Evolutionary conservation across 2,329 filamentous ascomycete species (phyloP), one percentile per base, ranked within the genome.

Genomic region (Metarhizium humberi): DNA sequence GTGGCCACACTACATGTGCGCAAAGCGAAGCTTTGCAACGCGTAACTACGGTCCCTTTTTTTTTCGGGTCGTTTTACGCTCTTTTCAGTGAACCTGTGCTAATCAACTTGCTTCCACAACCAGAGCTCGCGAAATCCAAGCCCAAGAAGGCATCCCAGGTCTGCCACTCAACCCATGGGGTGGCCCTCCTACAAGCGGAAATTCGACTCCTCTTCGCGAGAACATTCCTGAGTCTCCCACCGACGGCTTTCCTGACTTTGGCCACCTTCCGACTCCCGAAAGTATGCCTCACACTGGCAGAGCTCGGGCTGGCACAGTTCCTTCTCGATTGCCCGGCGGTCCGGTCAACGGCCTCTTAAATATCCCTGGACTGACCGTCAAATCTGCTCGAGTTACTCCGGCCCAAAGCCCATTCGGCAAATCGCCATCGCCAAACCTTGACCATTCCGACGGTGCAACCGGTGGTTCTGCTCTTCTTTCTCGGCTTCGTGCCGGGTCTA

Each of bases 181-280:
- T 78, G 92, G 94, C 11, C 92, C 94, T 61, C 92, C 94, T 51
- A 96, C 92, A 55, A 96, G 92, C 70, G 94, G 92, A 61, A 92
- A 96, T 71, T 96, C 92, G 20, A 96, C 92, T 46, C 94, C 94
- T 63, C 81, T 99, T 52, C 90, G 94, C 66, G 94, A 97, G 75
- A 96, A 92, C 61, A 97, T 99, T 58, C 92, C 92, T 60, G 94
- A 99, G 74, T 96, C 92, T 40, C 94, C 94, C 36, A 94, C 88
- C 61, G 92, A 96, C 75, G 92, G 89, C 62, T 97, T 97, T 64
- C 92, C 94, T 56, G 92, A 96, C 71, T 90, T 96, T 68, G 81
- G 87, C 60, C 83, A 85, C 63, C 79, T 88, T 46, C 80, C 87
- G 46, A 79, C 86, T 8, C 81, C 87, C 60, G 81, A 85, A 60